Evolutionary conservation across 2,329 filamentous ascomycete genomes (phyloP).

Genomic region (Xylaria sp.): DNA sequence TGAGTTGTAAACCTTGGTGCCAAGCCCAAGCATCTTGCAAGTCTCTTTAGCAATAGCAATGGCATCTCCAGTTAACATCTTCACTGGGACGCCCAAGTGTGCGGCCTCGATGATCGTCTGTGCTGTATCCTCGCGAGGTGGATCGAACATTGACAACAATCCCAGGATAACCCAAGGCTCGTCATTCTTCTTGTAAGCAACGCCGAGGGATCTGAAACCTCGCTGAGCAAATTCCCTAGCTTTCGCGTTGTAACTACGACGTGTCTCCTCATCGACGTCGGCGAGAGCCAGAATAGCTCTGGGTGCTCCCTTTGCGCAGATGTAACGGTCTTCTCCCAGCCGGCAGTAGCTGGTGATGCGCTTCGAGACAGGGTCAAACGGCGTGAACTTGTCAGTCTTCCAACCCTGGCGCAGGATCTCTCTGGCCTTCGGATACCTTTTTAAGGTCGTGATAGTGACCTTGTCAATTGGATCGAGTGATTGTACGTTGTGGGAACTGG

Average conservation of each 20-base stretch:
- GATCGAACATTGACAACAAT: conserved; percentile 84
- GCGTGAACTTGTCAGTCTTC: conserved; percentile 81
- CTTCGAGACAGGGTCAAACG: conserved; percentile 83
- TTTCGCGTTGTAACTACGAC: conserved; percentile 76
- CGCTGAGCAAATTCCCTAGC: conserved; percentile 79
- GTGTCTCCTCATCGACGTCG: conserved; percentile 72
- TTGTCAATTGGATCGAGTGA: conserved; percentile 84
- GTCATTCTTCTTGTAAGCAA: conserved; percentile 81
- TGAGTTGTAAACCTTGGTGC: conserved; percentile 85
- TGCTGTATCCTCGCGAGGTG: conserved; percentile 80
- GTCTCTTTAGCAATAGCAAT: conserved; percentile 85
- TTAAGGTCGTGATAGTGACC: conserved; percentile 79
- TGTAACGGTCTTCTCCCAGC: conserved; percentile 76
- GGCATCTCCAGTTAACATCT: conserved; percentile 85
- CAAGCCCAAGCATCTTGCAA: conserved; percentile 83
- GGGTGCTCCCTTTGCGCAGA: conserved; percentile 81
- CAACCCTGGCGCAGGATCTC: conserved; percentile 80
- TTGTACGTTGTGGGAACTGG: conserved; percentile 82
- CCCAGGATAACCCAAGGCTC: conserved; percentile 79
- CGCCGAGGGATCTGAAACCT: conserved; percentile 84
- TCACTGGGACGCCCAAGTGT: conserved; percentile 79
- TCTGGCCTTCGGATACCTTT: conserved; percentile 80
- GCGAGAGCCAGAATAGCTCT: conserved; percentile 78
- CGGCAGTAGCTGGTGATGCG: conserved; percentile 77
- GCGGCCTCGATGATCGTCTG: conserved; percentile 82